A percentile compares a stretch with the other conserved stretches of the same genome.
These are phyloP conservation scores for Myrica gale DNA, from an alignment of 306 rosid genomes.

Conservation along the genomic window DNA sequence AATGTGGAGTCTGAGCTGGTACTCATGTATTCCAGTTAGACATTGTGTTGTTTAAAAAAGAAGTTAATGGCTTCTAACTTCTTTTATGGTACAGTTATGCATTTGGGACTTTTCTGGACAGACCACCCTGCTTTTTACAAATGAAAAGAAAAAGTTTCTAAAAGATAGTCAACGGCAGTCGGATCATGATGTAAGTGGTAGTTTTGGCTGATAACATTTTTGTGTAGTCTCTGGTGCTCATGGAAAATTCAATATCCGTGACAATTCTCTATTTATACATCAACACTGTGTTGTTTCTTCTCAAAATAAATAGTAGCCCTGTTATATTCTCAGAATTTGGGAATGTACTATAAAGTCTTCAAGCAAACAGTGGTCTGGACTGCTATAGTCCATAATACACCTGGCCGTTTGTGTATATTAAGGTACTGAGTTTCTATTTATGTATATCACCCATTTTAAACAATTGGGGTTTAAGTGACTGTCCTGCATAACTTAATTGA, in stretches of 20 bases:
- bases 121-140: conserved; percentile 48
- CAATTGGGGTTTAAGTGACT: background rate
- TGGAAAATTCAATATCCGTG: background rate
- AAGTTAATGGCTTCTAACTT: too few species aligned
- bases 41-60: conserved; percentile 18
- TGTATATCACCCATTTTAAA: background rate
- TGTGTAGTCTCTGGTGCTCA: conserved; percentile 13
- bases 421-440: too few species aligned
- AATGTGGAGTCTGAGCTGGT: conserved; percentile 85
- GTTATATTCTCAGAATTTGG: background rate
- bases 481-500: background rate
- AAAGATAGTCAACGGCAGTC: conserved; percentile 63
- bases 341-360: background rate
- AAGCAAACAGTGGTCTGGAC: background rate
- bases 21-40: conserved; percentile 29
- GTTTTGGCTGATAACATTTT: background rate
- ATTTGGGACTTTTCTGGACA: conserved; percentile 94
- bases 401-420: background rate
- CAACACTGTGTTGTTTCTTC: background rate
- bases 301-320: background rate
- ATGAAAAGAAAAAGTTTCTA: conserved; percentile 45
- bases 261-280: background rate
- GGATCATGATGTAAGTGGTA: conserved; percentile 69
- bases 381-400: background rate
- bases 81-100: conserved; percentile 60